A percentile compares a stretch with the other conserved stretches of the same genome.
These are phyloP conservation scores for Gynostemma pentaphyllum DNA, from an alignment of 306 rosid genomes.

Conservation along the genomic window DNA sequence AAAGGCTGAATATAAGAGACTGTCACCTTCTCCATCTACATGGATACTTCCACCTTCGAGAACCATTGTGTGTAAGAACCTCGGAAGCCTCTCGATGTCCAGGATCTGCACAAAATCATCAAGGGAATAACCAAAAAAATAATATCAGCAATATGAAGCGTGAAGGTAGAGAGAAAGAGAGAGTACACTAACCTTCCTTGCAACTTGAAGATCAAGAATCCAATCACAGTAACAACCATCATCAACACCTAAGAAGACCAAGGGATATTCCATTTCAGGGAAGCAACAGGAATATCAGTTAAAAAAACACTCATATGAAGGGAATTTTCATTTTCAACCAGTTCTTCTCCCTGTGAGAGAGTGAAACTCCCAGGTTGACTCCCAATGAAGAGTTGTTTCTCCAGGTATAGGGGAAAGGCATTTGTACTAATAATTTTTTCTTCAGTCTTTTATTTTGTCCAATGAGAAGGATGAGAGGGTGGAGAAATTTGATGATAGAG, in stretches of 20 bases:
- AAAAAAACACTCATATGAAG: neutral
- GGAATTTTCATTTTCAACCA: neutral
- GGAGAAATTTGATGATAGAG: neutral
- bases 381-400: neutral
- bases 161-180: neutral
- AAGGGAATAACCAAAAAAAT: neutral
- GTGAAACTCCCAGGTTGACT: neutral
- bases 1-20: neutral
- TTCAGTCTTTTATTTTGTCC: neutral
- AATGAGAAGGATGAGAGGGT: neutral
- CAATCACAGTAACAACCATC: conserved; percentile 77
- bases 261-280: neutral
- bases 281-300: neutral
- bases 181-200: conserved; percentile 44
- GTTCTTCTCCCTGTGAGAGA: neutral
- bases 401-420: neutral
- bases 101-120: conserved; percentile 40
- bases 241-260: conserved; percentile 36
- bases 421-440: neutral
- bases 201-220: conserved; percentile 61
- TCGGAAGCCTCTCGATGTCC: conserved; percentile 57
- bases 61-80: conserved; percentile 51
- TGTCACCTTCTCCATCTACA: conserved; percentile 94
- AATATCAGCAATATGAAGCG: neutral
- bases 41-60: conserved; percentile 99